phyloP scores from a whole-genome alignment of 371 early-diverging fungal species.

The Mortierella sp. region DNA sequence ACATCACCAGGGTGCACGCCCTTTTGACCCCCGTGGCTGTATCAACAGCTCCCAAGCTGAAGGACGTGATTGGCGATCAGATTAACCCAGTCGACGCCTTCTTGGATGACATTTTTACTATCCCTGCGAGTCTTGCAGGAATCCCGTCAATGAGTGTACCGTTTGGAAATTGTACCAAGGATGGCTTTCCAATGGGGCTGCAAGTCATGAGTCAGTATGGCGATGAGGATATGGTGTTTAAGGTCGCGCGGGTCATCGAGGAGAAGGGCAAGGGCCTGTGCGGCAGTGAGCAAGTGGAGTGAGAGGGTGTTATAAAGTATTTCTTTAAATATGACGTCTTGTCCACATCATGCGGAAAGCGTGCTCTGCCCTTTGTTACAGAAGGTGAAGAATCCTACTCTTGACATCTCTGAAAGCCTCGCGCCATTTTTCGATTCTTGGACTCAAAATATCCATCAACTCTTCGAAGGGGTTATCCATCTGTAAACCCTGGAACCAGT shows the following conservation, averaged over 20 bases:
- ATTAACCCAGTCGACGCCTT: constrained; percentile 68
- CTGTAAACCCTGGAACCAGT: neutral
- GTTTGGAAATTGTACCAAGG: constrained; percentile 58
- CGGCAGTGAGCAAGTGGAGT: neutral
- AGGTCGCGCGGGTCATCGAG: constrained; percentile 60
- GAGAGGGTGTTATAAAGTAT: neutral
- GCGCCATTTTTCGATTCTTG: neutral
- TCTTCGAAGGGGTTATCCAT: neutral
- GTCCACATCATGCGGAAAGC: too few species aligned
- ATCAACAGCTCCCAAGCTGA: constrained; percentile 73
- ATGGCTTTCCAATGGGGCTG: constrained; percentile 80
- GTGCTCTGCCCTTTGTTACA: neutral
- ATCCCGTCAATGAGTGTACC: constrained; percentile 82
- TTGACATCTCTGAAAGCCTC: neutral
- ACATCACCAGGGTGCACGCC: constrained; percentile 65
- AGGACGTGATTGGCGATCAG: constrained; percentile 44
- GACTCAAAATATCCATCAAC: neutral
- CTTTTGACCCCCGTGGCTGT: constrained; percentile 83
- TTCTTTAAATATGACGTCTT: neutral
- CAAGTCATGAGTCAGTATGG: constrained; percentile 90
- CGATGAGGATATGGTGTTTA: constrained; percentile 75
- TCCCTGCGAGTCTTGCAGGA: constrained; percentile 91
- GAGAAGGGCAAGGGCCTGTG: constrained; percentile 25
- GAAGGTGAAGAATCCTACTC: neutral
- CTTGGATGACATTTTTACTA: constrained; percentile 91